These are phyloP conservation scores for Cyathus striatus DNA, from an alignment of 768 basidiomycete species.

Conservation along the genomic window DNA sequence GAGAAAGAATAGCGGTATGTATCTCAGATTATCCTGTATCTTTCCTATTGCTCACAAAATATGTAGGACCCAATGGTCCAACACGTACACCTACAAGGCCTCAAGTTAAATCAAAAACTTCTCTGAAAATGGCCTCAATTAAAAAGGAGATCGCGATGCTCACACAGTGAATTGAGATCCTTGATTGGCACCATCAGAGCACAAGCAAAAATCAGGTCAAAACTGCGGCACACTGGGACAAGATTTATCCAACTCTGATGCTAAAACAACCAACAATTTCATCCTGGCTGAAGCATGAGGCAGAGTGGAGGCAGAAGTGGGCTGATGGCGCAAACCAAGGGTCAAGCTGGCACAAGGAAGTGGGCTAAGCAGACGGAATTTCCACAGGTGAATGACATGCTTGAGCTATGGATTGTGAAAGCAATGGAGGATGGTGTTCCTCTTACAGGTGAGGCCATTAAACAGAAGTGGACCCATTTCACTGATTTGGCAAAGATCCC, in stretches of 20 bases:
- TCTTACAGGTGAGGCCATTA: conserved; percentile 28
- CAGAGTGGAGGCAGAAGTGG: conserved; percentile 14
- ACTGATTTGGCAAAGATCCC: conserved; percentile 21
- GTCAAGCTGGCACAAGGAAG: conserved; percentile 12
- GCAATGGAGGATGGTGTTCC: conserved; percentile 23
- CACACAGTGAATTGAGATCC: conserved; percentile 26
- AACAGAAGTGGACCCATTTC: too few relatives aligned
- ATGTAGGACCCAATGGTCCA: too few relatives aligned
- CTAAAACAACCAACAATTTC: conserved; percentile 27
- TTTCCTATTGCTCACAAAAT: too few relatives aligned
- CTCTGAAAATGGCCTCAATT: not conserved
- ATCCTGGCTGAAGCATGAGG: conserved; percentile 25
- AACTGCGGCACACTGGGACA: too few relatives aligned
- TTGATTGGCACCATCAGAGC: too few relatives aligned
- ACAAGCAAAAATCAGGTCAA: conserved; percentile 22
- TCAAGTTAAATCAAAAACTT: too few relatives aligned
- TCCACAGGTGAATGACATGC: conserved; percentile 26
- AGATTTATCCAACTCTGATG: conserved; percentile 26
- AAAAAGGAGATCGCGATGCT: conserved; percentile 26
- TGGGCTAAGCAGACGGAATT: conserved; percentile 19
- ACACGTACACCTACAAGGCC: too few relatives aligned
- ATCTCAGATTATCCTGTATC: too few relatives aligned
- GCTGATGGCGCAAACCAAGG: conserved; percentile 2
- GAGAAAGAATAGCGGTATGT: conserved; percentile 1
- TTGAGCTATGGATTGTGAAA: conserved; percentile 30